Base-by-base conservation (phyloP, 1,284 basidiomycete genomes). In the Apiotrichum porosum region DNA sequence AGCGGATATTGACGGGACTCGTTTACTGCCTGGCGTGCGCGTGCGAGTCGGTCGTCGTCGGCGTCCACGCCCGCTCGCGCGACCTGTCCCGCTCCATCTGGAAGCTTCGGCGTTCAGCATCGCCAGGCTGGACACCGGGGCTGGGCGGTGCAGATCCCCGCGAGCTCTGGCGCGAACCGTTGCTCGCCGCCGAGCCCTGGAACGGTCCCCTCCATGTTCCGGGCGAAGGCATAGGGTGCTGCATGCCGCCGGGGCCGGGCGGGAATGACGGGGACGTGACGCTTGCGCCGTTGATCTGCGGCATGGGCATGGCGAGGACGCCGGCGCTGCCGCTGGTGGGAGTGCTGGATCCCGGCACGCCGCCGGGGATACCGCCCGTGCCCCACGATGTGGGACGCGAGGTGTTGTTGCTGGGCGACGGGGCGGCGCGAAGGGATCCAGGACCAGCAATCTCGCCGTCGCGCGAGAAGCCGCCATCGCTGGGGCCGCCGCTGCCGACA, bases 91-190 rank as follows among this genome's bases (percentile, higher is more conserved):
- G 54, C 39, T 71, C 68, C 60, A 69, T 60, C 38, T 60, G 52
- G 39, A 68, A 53, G 28, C 51, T 56, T 26, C 60, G 47, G 22
- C 65, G 57, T 17, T 57, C 65, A 28, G 52, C 49, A 0, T 52
- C 54, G 22, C 59, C 52, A 35, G n/a, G n/a, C n/a, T n/a, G n/a
- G n/a, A 38, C 21, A 21, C 65, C 67, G 9, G 68, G 68, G 22
- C 54, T 58, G 17, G 51, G 52, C 2, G 68, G 66, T 6, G 63
- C 76, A 44, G 58, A 72, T 50, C 60, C 72, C 47, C 54, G 64
- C 35, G 48, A 77, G 55, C 63, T 76, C 63, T 55, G 71, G 57
- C 65, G 69, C 59, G 44, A 78, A 45, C 73, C 61, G 62, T 63
- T 68, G 41, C 53, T 51, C 34, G 54, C 61, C 12, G 51, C 32